Evolutionary conservation across 345 rosid genomes (phyloP).

Genomic region (Rhodamnia rubescens): DNA sequence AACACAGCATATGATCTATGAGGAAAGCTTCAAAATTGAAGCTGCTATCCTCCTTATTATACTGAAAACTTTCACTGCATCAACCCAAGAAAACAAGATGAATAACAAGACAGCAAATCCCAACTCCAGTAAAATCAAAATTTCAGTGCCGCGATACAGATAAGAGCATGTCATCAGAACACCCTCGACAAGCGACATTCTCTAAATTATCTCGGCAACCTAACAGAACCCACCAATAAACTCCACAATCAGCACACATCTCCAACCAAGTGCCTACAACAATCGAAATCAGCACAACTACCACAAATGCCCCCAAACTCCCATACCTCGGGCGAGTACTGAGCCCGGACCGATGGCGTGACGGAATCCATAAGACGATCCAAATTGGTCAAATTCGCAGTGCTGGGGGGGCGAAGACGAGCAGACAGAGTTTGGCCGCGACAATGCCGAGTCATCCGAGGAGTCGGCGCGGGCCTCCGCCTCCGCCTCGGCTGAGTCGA

Average conservation of each 20-base stretch:
- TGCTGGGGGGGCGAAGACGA: slow-evolving; percentile 8
- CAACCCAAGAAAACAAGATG: neutral
- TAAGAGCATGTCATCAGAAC: neutral
- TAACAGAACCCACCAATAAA: neutral
- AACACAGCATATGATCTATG: neutral
- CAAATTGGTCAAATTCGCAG: slow-evolving; percentile 23
- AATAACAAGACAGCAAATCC: neutral
- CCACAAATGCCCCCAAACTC: neutral
- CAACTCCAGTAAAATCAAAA: neutral
- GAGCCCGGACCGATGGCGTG: slow-evolving; percentile 37
- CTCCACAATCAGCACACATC: neutral
- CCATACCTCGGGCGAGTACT: slow-evolving; percentile 22
- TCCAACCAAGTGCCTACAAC: neutral
- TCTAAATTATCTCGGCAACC: neutral
- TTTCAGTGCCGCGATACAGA: neutral
- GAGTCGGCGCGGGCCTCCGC: slow-evolving; percentile 9
- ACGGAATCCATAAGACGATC: slow-evolving; percentile 45
- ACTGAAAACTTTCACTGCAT: neutral
- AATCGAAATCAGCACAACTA: neutral
- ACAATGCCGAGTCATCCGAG: slow-evolving; percentile 22
- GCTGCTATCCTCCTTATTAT: neutral
- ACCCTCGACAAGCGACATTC: neutral
- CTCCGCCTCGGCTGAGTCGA: slow-evolving; percentile 6
- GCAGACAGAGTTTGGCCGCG: slow-evolving; percentile 14
- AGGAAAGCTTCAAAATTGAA: neutral